Base-by-base conservation (phyloP, 169 alveolate species). In the Plasmodium gaboni region DNA sequence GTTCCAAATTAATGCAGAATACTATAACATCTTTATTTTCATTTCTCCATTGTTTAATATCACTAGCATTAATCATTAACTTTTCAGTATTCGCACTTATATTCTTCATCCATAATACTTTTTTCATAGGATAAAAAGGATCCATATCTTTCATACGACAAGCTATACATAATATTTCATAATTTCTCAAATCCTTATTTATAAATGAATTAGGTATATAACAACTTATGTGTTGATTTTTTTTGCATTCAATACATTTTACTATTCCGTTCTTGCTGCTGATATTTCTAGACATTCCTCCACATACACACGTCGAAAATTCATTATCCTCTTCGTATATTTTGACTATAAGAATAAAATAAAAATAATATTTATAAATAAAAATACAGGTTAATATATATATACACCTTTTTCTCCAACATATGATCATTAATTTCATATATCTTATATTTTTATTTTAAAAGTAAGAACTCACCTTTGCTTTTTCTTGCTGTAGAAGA, bases 61-160 rank as follows among this genome's bases (percentile, higher is more conserved):
- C 87, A 19, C 61, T 26, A 3, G 93, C 91, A 50, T 89, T 90
- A 17, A 94, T 60, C 3, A 65, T 80, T 17, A 92, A 69, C 50
- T 63, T 64, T 42, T 89, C 91, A 8, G 88, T 74, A 59, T 63
- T 92, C 24, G 61, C 63, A 24, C 93, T 92, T 51, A 94, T 51
- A 53, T 89, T 63, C 19, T 88, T 94, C 68, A 93, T 87, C 95
- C 95, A 93, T 46, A 92, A 64, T 24, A 88, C 93, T 76, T 94
- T 89, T 42, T 85, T 70, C 51, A 94, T 68, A 26, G 94, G 73
- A 83, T 94, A 92, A 57, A 94, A 94, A 9, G 97, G 97, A 61
- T 94, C 97, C 26, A 94, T 55, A 17, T 67, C 92, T 50, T 90
- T 91, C 17, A 94, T 48, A 26, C 92, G 90, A 67, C 97, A 94